These are phyloP conservation scores for Saccharomycopsis sp. DNA, from an alignment of 805 yeast genomes.

Conservation along the genomic window DNA sequence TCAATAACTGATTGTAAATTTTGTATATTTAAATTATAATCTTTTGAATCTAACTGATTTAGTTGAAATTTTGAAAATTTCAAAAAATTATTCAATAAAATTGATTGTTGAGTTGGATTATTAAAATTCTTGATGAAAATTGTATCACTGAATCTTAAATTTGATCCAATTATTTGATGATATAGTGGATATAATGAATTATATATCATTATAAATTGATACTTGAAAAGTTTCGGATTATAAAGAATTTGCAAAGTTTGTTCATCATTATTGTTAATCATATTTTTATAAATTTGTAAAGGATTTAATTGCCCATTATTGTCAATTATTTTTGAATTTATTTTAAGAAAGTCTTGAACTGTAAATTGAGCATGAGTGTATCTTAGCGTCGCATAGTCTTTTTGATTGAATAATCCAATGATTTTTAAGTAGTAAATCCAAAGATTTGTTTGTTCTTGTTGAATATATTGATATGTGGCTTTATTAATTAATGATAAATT, in stretches of 20 bases:
- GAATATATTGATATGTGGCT: conserved; percentile 14
- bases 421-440: conserved; percentile 11
- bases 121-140: conserved; percentile 35
- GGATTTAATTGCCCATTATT: conserved; percentile 6
- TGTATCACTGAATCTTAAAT: conserved; percentile 30
- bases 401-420: conserved; percentile 6
- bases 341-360: conserved; percentile 7
- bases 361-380: conserved; percentile 4
- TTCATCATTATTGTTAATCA: conserved; percentile 2
- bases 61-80: conserved; percentile 28
- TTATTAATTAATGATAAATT: conserved; percentile 14
- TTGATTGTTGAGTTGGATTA: conserved; percentile 43
- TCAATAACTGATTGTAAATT: conserved; percentile 47
- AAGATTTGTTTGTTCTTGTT: conserved; percentile 5
- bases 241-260: conserved; percentile 10
- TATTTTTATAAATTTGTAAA: conserved; percentile 9
- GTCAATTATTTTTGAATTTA: conserved; percentile 8
- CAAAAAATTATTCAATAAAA: conserved; percentile 31
- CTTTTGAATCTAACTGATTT: conserved; percentile 23
- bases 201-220: conserved; percentile 31
- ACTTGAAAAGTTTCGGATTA: conserved; percentile 22
- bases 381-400: conserved; percentile 2
- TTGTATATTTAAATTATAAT: conserved; percentile 23
- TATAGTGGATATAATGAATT: conserved; percentile 33
- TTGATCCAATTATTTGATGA: conserved; percentile 33